Percentiles rank a stretch among this genome's conserved stretches.
Conservation (phyloP, 2,329 filamentous ascomycete species). For the Ophiostoma perfectum region DNA sequence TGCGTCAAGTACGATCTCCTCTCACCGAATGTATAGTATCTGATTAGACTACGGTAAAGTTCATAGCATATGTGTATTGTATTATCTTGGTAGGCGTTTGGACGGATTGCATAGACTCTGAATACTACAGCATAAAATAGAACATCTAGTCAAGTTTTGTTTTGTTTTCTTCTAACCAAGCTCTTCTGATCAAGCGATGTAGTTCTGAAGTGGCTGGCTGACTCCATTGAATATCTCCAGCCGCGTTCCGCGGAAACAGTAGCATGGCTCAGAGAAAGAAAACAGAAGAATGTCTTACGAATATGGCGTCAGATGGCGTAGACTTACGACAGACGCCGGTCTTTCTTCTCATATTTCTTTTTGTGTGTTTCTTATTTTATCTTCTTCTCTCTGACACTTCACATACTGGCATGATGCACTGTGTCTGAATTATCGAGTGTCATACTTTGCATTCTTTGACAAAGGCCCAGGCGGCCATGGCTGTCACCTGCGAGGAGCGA, state of each 20-base stretch:
- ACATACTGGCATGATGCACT: too few species aligned
- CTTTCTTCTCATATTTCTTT: too few species aligned
- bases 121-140: neutral
- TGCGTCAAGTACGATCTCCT: conserved; percentile 89
- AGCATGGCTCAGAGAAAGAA: too few species aligned
- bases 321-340: too few species aligned
- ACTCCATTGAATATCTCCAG: too few species aligned
- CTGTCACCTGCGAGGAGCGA: neutral
- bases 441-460: conserved; percentile 5
- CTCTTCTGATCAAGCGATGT: too few species aligned
- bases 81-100: neutral
- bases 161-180: neutral
- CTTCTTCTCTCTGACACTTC: neutral
- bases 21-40: conserved; percentile 69
- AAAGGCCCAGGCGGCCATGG: neutral
- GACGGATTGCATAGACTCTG: neutral
- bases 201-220: too few species aligned
- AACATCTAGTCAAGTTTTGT: neutral
- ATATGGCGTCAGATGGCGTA: too few species aligned
- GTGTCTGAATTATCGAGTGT: neutral
- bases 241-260: too few species aligned
- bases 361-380: neutral
- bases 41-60: neutral
- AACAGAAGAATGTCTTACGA: too few species aligned
- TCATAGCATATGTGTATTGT: neutral